phyloP scores from a whole-genome alignment of 2,329 filamentous ascomycete species.

The Xylaria multiplex region DNA sequence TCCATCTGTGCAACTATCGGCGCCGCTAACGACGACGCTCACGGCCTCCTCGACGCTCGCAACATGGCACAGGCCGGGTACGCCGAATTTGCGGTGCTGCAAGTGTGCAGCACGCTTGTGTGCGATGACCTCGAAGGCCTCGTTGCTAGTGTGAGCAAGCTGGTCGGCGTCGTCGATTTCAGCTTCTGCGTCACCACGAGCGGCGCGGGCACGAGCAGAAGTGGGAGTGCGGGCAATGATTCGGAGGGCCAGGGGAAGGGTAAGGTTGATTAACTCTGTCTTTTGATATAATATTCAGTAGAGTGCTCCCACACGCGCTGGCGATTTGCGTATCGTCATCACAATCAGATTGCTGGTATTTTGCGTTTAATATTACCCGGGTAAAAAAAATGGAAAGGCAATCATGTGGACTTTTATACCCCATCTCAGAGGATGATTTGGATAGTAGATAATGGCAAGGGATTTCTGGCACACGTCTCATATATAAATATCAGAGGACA shows the following conservation, averaged over 20 bases:
- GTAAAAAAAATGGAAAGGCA: background rate
- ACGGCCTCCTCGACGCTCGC: slow-evolving; percentile 67
- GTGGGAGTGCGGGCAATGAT: slow-evolving; percentile 22
- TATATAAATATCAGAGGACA: background rate
- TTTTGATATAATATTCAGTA: background rate
- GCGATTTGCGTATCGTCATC: background rate
- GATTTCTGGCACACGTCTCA: background rate
- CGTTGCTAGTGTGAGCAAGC: slow-evolving; percentile 67
- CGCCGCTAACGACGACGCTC: slow-evolving; percentile 13
- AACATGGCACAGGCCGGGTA: slow-evolving; percentile 78
- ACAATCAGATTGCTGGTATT: background rate
- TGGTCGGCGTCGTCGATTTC: slow-evolving; percentile 82
- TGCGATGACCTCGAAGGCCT: slow-evolving; percentile 74
- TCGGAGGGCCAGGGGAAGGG: slow-evolving; percentile 32
- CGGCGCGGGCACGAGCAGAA: slow-evolving; percentile 10
- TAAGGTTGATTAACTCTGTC: slow-evolving; percentile 41
- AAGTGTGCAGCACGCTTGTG: slow-evolving; percentile 75
- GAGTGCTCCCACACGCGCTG: background rate
- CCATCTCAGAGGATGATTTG: background rate
- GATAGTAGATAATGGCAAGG: background rate
- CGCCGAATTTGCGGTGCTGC: slow-evolving; percentile 78
- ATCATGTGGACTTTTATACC: background rate
- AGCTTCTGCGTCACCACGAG: slow-evolving; percentile 65
- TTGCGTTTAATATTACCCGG: background rate
- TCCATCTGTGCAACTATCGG: slow-evolving; percentile 41